Evolutionary conservation across 306 rosid species (phyloP).

Genomic region (Biancaea sappan): DNA sequence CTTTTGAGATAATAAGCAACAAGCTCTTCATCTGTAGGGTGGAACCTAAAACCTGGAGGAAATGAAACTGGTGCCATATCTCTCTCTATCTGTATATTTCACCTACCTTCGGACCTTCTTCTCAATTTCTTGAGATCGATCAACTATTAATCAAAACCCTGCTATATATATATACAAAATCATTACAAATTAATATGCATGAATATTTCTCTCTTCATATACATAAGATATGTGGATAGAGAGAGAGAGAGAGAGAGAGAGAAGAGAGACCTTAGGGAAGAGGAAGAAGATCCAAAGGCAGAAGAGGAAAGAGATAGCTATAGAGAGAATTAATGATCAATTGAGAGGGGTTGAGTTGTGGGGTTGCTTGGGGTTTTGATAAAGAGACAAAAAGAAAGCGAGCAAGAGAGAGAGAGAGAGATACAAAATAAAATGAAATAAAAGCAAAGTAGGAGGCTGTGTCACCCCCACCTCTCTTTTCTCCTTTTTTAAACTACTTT

Average conservation of each 20-base stretch:
- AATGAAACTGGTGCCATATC: slow-evolving; percentile 80
- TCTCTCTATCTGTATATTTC: neutral
- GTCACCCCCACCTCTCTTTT: slow-evolving; percentile 37
- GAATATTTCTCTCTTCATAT: too few species aligned
- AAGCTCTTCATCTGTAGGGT: slow-evolving; percentile 93
- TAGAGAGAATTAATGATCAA: neutral
- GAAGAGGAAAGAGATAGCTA: slow-evolving; percentile 31
- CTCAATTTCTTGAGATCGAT: slow-evolving; percentile 23
- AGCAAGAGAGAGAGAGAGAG: slow-evolving; percentile 40
- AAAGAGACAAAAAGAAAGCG: slow-evolving; percentile 49
- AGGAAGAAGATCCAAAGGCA: slow-evolving; percentile 56
- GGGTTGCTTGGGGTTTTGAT: slow-evolving; percentile 73
- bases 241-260: slow-evolving; percentile 24
- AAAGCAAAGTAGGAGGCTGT: slow-evolving; percentile 7
- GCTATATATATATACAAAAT: neutral
- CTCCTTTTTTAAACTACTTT: slow-evolving; percentile 45
- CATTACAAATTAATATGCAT: neutral
- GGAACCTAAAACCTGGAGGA: slow-evolving; percentile 96
- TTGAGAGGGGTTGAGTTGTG: slow-evolving; percentile 41
- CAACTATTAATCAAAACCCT: too few species aligned
- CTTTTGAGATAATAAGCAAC: slow-evolving; percentile 89
- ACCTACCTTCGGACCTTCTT: slow-evolving; percentile 42
- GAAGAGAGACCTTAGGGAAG: slow-evolving; percentile 45
- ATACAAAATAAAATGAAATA: slow-evolving; percentile 29
- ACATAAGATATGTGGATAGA: too few species aligned